phyloP scores from a whole-genome alignment of 139 green algal species.

The Eudorina sp. region DNA sequence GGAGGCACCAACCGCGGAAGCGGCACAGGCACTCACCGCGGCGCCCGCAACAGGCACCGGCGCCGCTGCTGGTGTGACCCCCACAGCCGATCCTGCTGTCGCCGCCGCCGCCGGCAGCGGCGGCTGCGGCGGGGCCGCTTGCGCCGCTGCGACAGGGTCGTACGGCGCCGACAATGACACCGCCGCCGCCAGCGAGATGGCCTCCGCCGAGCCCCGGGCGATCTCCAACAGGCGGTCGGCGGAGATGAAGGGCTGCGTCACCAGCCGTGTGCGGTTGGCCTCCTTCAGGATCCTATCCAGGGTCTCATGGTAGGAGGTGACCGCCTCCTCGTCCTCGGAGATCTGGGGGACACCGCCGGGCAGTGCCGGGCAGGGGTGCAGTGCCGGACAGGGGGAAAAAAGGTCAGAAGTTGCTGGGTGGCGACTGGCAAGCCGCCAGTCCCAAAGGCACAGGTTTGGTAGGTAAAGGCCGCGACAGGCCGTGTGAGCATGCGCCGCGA shows the following conservation, averaged over 20 bases:
- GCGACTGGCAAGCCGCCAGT: neutral
- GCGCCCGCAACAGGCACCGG: neutral
- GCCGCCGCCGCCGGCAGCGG: neutral
- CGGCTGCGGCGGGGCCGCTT: neutral
- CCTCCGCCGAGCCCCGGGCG: neutral
- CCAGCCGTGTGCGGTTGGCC: neutral
- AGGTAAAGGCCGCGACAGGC: neutral
- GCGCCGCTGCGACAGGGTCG: neutral
- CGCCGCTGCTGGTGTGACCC: neutral
- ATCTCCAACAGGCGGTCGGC: neutral
- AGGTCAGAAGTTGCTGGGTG: too few species aligned
- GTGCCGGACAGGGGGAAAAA: too few species aligned
- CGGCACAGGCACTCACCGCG: neutral
- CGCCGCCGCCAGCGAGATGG: neutral
- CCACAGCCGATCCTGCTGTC: too few species aligned
- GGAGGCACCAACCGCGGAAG: neutral
- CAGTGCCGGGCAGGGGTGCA: neutral
- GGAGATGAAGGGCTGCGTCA: neutral
- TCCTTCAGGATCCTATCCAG: constrained; percentile 4
- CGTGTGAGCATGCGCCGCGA: neutral
- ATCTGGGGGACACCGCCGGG: neutral
- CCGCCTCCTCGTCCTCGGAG: neutral
- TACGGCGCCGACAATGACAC: neutral
- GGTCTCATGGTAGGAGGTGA: constrained; percentile 5
- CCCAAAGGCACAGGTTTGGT: neutral